Base-by-base conservation (phyloP, 2,329 filamentous ascomycete genomes). In the Apiospora saccharicola region DNA sequence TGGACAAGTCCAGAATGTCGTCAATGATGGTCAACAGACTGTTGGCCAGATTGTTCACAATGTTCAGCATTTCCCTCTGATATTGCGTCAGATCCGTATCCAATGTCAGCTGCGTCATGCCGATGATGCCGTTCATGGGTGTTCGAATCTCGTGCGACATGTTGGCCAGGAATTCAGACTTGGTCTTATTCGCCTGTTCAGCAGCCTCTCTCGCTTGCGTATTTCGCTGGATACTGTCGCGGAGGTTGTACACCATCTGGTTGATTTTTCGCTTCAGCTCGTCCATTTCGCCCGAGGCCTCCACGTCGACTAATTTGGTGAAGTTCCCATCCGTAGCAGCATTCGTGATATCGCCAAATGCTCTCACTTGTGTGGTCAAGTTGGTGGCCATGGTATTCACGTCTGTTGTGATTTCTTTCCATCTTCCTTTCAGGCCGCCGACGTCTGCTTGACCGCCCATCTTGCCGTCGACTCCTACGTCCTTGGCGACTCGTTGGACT, bases 181-280 rank as follows among this genome's bases (percentile, higher is more conserved):
- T 99, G 57, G 96, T 98, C 84, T 97, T 96, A 86, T 98, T 98
- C 75, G 96, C 96, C 81, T 98, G 86, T 82, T 99, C 96, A 78
- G 96, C 96, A 67, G 96, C 95, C 83, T 98, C 96, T 83, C 96
- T 93, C 72, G 96, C 96, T 76, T 95, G 94, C 3, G 95, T 98
- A 81, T 98, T 99, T 81, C 95, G 91, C 82, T 98, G 95, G 77
- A 99, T 98, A 87, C 94, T 97, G 83, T 98, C 96, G 77, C 96
- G 89, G 74, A 99, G 85, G 80, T 97, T 98, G 81, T 94, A 96
- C 70, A 98, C 95, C 96, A 99, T 99, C 85, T 97, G 94, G 82
- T 98, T 99, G 88, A 99, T 98, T 87, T 98, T 98, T 79, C 95
- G 92, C 85, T 99, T 99, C 78, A 99, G 88, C 82, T 98, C 96